These are phyloP conservation scores for Macrotyloma uniflorum DNA, from an alignment of 306 rosid species.

Conservation along the genomic window DNA sequence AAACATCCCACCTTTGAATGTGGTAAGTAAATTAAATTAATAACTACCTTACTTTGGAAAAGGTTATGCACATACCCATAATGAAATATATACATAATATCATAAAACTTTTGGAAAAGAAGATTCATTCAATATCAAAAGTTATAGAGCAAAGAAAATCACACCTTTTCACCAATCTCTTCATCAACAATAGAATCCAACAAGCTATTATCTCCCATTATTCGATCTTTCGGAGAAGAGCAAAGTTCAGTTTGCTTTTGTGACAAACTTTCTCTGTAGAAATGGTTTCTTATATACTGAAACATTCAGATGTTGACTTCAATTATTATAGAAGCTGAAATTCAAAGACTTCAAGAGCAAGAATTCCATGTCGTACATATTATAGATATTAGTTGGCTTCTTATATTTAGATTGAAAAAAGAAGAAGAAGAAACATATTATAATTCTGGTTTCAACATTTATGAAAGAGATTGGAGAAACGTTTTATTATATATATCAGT, in stretches of 20 bases:
- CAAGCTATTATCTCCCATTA: constrained; percentile 31
- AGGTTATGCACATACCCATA: too few species aligned
- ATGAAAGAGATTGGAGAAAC: background rate
- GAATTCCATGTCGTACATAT: background rate
- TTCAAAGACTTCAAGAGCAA: constrained; percentile 32
- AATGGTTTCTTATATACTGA: constrained; percentile 28
- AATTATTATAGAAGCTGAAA: background rate
- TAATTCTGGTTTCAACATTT: background rate
- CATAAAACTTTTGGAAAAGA: background rate
- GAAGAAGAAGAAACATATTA: background rate
- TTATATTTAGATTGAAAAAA: background rate
- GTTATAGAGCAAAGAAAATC: background rate
- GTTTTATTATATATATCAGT: background rate
- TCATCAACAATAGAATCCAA: constrained; percentile 30
- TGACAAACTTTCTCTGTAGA: constrained; percentile 16
- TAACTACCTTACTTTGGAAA: background rate
- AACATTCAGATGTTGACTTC: constrained; percentile 46
- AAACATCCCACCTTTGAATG: background rate
- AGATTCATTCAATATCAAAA: background rate
- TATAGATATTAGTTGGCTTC: background rate
- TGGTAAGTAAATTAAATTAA: background rate
- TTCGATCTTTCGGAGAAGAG: constrained; percentile 21
- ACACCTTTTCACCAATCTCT: constrained; percentile 43
- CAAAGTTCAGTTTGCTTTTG: constrained; percentile 8
- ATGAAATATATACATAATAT: background rate